Percentiles rank a stretch among this genome's conserved stretches.
These are phyloP conservation scores for Paramecium tetraurelia DNA, from an alignment of 73 alveolate genomes.

Conservation along the genomic window DNA sequence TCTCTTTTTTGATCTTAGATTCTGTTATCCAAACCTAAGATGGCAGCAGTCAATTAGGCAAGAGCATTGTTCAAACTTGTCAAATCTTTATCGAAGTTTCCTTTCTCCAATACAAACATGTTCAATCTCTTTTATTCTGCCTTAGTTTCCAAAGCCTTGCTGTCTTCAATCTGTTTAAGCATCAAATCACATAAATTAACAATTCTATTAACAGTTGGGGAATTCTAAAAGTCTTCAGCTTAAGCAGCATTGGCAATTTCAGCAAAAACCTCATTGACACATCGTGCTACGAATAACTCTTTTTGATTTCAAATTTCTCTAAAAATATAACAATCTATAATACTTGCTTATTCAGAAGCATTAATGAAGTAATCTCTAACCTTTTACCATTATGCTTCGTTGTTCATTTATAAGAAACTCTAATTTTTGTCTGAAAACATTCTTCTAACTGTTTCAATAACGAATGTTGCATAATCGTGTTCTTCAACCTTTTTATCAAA, in stretches of 20 bases:
- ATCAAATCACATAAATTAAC: constrained; percentile 16
- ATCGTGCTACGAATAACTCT: constrained; percentile 40
- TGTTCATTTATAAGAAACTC: background rate
- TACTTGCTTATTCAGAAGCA: constrained; percentile 39
- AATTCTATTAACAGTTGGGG: constrained; percentile 18
- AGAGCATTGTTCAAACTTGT: constrained; percentile 5
- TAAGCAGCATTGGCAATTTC: constrained; percentile 4
- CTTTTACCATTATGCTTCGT: background rate
- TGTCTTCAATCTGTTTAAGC: constrained; percentile 32
- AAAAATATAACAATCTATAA: background rate
- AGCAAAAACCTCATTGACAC: constrained; percentile 11
- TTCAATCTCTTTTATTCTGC: constrained; percentile 42
- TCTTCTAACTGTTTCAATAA: constrained; percentile 45
- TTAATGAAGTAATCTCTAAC: constrained; percentile 32
- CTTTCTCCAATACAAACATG: constrained; percentile 4
- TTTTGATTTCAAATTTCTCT: constrained; percentile 30
- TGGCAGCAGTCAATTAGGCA: constrained; percentile 38
- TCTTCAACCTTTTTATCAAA: constrained; percentile 30
- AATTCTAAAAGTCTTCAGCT: constrained; percentile 19
- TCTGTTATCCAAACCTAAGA: background rate
- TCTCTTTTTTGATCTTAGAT: background rate
- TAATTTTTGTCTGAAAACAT: background rate
- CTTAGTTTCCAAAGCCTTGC: background rate
- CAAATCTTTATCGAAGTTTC: constrained; percentile 21
- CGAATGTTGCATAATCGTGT: constrained; percentile 36